Base-by-base conservation (phyloP, 192 early-diverging fungal species). In the Gryganskiella cystojenkinii region DNA sequence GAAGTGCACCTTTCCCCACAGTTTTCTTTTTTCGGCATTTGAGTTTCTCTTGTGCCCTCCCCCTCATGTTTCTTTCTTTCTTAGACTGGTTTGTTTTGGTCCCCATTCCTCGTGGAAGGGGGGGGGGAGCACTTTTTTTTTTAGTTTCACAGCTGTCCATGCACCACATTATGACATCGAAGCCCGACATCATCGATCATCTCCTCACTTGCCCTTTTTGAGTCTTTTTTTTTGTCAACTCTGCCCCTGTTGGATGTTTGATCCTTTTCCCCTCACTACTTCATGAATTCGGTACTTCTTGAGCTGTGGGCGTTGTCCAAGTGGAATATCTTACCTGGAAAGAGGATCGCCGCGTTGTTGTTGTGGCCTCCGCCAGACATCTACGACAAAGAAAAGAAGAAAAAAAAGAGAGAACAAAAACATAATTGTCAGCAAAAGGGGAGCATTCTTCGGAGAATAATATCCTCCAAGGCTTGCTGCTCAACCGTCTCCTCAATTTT, bases 11-110 rank as follows among this genome's bases (percentile, higher is more conserved):
- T 22, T 72, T 72, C 70, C 61, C 70, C 70, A 72, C 61, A 72
- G 17, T 72, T 72, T 72, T 64, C 70, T 72, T 64, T 64, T 72
- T 72, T 72, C 40, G 70, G 62, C 61, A 34, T 64, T 72, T 72
- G 70, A 35, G 70, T 72, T 72, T 51, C 10, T 35, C 51, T 0
- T 49, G 47, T 47, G 28, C 25, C 17, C 57, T 28, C 42, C 42
- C 20, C 31, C 34, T 24, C 60, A n/a, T 15, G 2, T 17, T 24
- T 22, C 27, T 7, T 6, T 37, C 17, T 45, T 11, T 60, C 34
- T 45, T 10, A 42, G 15, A 25, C 40, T n/a, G 20, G 22, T 20
- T 54, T 11, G 6, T 55, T 19, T 5, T 46, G 35, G 15, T 28
- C 35, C 55, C 22, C 37, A 40, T 13, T 13, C 37, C 37, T 40